Evolutionary conservation across 345 rosid genomes (phyloP).

Genomic region (Euphorbia tirucalli): DNA sequence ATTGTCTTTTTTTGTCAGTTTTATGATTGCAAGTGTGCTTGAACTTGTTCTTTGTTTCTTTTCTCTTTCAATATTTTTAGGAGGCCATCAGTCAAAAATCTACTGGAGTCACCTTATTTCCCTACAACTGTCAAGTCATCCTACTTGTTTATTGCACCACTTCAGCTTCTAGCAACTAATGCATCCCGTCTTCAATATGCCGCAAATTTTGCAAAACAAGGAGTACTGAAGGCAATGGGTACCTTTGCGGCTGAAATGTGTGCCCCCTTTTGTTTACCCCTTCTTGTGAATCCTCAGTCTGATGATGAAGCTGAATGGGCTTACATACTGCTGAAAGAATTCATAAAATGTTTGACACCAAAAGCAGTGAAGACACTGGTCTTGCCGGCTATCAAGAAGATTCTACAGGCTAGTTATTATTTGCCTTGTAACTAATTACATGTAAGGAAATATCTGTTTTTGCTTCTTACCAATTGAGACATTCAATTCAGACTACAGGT

Average conservation of each 20-base stretch:
- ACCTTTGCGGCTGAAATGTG: conserved; percentile 81
- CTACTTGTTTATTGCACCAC: conserved; percentile 79
- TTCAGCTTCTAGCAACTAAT: conserved; percentile 69
- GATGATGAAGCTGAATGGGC: conserved; percentile 83
- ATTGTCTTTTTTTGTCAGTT: neutral
- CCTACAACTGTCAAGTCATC: conserved; percentile 73
- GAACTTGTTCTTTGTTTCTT: conserved; percentile 17
- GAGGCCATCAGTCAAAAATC: conserved; percentile 79
- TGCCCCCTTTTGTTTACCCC: conserved; percentile 70
- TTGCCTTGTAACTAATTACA: conserved; percentile 20
- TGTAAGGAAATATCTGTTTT: conserved; percentile 13
- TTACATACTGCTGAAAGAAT: conserved; percentile 66
- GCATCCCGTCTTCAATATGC: conserved; percentile 69
- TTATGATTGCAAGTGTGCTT: neutral
- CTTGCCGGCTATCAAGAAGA: conserved; percentile 81
- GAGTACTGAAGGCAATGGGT: conserved; percentile 84
- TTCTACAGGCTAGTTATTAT: conserved; percentile 71
- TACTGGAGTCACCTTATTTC: conserved; percentile 86
- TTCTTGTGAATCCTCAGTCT: conserved; percentile 50
- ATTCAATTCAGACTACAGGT: conserved; percentile 71
- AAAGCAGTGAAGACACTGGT: conserved; percentile 61
- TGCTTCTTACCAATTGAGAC: conserved; percentile 26
- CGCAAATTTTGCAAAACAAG: conserved; percentile 80
- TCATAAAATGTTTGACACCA: conserved; percentile 65
- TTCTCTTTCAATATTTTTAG: conserved; percentile 40